A percentile compares a stretch with the other conserved stretches of the same genome.
Conservation (phyloP, 2,329 filamentous ascomycete species). For the Dactylonectria estremocensis region DNA sequence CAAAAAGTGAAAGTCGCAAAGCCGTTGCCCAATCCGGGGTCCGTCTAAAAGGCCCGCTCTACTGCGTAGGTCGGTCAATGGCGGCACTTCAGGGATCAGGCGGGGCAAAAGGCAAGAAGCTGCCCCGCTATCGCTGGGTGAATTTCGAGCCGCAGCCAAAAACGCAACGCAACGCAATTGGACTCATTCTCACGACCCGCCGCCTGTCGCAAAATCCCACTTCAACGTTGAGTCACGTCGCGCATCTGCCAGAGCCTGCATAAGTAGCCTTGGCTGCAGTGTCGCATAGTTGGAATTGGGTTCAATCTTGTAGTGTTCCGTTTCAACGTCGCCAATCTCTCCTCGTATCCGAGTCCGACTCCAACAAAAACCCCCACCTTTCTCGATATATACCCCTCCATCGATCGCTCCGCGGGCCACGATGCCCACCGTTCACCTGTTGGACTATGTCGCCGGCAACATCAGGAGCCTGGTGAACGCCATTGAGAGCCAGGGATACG, state of each 20-base stretch:
- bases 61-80: constrained; percentile 50
- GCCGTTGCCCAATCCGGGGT: constrained; percentile 8
- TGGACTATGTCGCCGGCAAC: constrained; percentile 96
- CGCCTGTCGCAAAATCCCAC: constrained; percentile 31
- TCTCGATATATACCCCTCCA: constrained; percentile 19
- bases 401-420: constrained; percentile 46
- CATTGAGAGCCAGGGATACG: constrained; percentile 94
- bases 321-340: constrained; percentile 1
- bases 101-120: constrained; percentile 40
- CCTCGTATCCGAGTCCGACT: constrained; percentile 7
- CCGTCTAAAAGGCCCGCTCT: constrained; percentile 1
- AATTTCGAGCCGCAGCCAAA: constrained; percentile 31
- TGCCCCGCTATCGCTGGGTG: constrained; percentile 46
- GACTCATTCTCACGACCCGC: constrained; percentile 37
- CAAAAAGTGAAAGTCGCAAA: not conserved
- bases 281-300: not conserved
- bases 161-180: constrained; percentile 13
- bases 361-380: constrained; percentile 19
- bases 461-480: constrained; percentile 96
- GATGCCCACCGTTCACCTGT: constrained; percentile 84
- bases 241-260: constrained; percentile 10
- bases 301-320: not conserved
- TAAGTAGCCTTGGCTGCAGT: not conserved
- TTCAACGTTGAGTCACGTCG: constrained; percentile 36
- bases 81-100: constrained; percentile 50